Conservation (phyloP, 768 basidiomycete genomes). For the Tricholoma matsutake region DNA sequence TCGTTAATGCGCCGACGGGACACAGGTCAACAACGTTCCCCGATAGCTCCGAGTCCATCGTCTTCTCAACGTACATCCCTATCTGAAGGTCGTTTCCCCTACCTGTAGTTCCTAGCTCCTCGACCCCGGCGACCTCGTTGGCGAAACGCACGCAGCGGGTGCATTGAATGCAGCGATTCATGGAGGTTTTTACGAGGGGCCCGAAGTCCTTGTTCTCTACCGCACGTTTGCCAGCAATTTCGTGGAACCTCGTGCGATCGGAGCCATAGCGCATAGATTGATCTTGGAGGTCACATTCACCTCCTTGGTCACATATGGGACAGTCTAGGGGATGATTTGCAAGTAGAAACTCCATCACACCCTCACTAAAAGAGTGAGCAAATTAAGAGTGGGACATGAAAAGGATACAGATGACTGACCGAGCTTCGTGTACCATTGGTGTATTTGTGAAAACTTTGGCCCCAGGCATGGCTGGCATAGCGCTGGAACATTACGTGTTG, state of each 20-base stretch:
- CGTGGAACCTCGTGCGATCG: constrained; percentile 97
- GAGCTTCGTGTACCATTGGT: constrained; percentile 84
- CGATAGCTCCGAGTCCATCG: constrained; percentile 94
- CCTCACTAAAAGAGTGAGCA: constrained; percentile 56
- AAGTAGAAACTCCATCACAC: constrained; percentile 98
- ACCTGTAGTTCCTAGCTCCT: constrained; percentile 95
- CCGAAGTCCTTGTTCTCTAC: constrained; percentile 98
- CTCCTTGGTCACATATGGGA: constrained; percentile 98
- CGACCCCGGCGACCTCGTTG: constrained; percentile 98
- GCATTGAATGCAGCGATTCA: constrained; percentile 99
- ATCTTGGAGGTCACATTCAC: constrained; percentile 98
- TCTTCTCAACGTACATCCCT: constrained; percentile 97
- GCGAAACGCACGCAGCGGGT: constrained; percentile 99
- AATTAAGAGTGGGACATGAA: neutral
- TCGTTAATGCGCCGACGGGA: constrained; percentile 96
- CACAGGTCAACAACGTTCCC: constrained; percentile 98
- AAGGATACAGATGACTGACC: constrained; percentile 36
- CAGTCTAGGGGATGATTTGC: constrained; percentile 98
- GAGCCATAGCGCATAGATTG: constrained; percentile 99
- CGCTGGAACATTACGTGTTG: constrained; percentile 41
- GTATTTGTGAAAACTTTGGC: constrained; percentile 92
- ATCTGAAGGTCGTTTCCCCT: constrained; percentile 99
- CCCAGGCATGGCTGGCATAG: constrained; percentile 97
- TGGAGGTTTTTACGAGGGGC: constrained; percentile 96
- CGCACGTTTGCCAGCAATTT: constrained; percentile 96